Base-by-base conservation (phyloP, 371 early-diverging fungal species). In the Dichotomocladium elegans region DNA sequence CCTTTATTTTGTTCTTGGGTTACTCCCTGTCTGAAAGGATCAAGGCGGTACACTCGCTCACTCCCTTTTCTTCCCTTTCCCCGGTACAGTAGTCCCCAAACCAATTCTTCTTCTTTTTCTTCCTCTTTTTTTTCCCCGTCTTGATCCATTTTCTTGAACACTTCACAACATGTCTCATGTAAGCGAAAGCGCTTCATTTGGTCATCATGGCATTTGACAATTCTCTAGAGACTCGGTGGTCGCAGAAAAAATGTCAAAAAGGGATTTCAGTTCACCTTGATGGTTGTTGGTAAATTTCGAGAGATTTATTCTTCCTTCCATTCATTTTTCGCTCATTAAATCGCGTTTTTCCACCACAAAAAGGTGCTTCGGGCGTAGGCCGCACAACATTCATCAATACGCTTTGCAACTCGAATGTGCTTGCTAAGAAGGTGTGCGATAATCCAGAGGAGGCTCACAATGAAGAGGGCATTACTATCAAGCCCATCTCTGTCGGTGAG, bases 341-440 rank as follows among this genome's bases (percentile, higher is more conserved):
- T 37, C 50, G 24, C 46, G 60, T n/a, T n/a, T n/a, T n/a, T n/a
- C n/a, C n/a, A n/a, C n/a, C n/a, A n/a, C n/a, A n/a, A n/a, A n/a
- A n/a, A 90, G 92, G 92, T 42, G 76, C 90, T 19, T 86, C 91
- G 47, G 99, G 99, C 40, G 83, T 95, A 41, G 99, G 99, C 14
- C 92, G 99, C 56, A 87, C 96, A 21, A 99, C 99, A 4, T 96
- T 99, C 68, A 84, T 99, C 51, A 99, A 99, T 80, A 97, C 99
- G 7, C 82, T 99, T 41, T 99, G 91, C 63, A 87, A 88, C 58
- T 82, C 82, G 41, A 68, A 72, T 30, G 88, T 92, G 17, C 72
- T 88, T 44, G 70, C 82, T 28, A 74, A 89, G 29, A 83, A 87
- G 33, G 87, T 83, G 53, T 82, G 82, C 35, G 89, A 88, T 29